Conservation (phyloP, 257 asterid species). For the Echites panduratus region DNA sequence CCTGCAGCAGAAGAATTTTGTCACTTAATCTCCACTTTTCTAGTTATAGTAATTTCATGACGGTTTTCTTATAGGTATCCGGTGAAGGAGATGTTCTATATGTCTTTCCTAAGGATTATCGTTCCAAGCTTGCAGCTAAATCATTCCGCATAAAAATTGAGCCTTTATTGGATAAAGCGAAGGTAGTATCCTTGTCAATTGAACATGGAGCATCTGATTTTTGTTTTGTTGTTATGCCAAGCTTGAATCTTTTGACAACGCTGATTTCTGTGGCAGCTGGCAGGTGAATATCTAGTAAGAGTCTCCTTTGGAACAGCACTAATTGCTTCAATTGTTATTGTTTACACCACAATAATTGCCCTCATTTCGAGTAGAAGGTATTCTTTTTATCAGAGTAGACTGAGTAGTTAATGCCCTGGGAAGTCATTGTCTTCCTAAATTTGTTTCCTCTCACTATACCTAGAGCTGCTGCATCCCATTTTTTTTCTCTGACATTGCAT, state of each 20-base stretch:
- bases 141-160: slow-evolving; percentile 69
- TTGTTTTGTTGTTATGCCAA: not conserved
- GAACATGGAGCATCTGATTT: not conserved
- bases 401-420: not conserved
- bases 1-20: not conserved
- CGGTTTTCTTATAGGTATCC: slow-evolving; percentile 58
- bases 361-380: slow-evolving; percentile 81
- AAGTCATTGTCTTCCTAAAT: slow-evolving; percentile 13
- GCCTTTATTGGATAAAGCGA: slow-evolving; percentile 77
- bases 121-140: slow-evolving; percentile 72
- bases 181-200: slow-evolving; percentile 39
- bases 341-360: slow-evolving; percentile 77
- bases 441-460: slow-evolving; percentile 3
- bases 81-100: slow-evolving; percentile 93
- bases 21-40: not conserved
- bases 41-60: slow-evolving; percentile 3
- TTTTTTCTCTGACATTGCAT: not conserved
- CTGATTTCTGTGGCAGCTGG: slow-evolving; percentile 46
- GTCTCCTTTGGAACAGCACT: slow-evolving; percentile 97
- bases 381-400: not conserved
- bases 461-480: not conserved
- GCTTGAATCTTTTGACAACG: not conserved
- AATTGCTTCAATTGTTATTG: slow-evolving; percentile 87
- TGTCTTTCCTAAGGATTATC: slow-evolving; percentile 75
- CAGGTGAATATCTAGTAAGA: slow-evolving; percentile 81